Conservation (phyloP, 2,329 filamentous ascomycete genomes). For the Tolypocladium tropicale region DNA sequence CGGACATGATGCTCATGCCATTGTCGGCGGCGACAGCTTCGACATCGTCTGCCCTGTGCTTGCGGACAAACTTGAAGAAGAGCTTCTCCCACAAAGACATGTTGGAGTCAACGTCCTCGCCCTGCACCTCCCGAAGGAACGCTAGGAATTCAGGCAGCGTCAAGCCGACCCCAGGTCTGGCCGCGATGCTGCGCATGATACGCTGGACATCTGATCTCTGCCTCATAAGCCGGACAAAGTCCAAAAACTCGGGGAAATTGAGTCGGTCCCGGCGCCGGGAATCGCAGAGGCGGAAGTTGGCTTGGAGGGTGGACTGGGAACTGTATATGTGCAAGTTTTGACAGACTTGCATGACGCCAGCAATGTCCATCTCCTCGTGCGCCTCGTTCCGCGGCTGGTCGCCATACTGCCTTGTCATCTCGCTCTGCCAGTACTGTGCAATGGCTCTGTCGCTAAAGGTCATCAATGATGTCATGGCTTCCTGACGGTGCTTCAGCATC, state of each 20-base stretch:
- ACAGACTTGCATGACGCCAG: constrained; percentile 73
- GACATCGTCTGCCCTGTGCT: constrained; percentile 37
- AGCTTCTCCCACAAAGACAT: constrained; percentile 56
- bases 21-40: constrained; percentile 32
- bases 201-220: constrained; percentile 69
- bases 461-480: constrained; percentile 82
- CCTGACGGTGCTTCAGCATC: constrained; percentile 76
- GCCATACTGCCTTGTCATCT: constrained; percentile 62
- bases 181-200: constrained; percentile 56
- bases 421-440: constrained; percentile 73
- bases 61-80: constrained; percentile 61
- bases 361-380: constrained; percentile 65
- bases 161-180: constrained; percentile 52
- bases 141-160: constrained; percentile 61
- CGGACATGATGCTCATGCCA: constrained; percentile 53
- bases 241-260: constrained; percentile 70
- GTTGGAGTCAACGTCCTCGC: constrained; percentile 62
- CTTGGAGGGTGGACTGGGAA: constrained; percentile 60
- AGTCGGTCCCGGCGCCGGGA: constrained; percentile 53
- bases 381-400: constrained; percentile 39
- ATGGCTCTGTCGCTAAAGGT: constrained; percentile 77
- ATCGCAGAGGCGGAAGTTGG: constrained; percentile 67
- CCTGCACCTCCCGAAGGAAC: constrained; percentile 67
- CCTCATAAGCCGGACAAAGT: constrained; percentile 76
- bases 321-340: constrained; percentile 88